Conservation (phyloP, 495 filamentous ascomycete species). For the Xylaria sp. region DNA sequence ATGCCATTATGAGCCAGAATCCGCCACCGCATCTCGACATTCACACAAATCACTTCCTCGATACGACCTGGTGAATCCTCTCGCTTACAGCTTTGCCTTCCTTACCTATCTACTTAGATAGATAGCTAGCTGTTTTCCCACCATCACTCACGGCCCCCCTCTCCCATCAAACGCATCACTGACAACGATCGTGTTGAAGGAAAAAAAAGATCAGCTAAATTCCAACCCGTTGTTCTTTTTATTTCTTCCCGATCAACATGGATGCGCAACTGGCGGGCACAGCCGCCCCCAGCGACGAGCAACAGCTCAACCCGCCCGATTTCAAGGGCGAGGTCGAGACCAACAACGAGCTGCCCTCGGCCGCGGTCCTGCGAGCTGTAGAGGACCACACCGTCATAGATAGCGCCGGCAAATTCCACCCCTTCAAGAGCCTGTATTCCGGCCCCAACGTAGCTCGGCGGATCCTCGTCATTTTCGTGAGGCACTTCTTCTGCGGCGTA, state of each 20-base stretch:
- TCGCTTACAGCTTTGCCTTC: neutral
- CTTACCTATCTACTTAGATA: neutral
- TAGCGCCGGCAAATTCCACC: conserved; percentile 62
- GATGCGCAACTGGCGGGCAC: neutral
- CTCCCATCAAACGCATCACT: neutral
- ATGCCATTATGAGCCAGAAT: neutral
- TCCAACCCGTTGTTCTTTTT: neutral
- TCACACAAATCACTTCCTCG: neutral
- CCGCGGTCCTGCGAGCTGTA: conserved; percentile 55
- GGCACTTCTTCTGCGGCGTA: conserved; percentile 92
- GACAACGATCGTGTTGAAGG: too few species aligned
- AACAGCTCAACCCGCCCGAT: conserved; percentile 41
- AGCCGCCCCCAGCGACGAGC: neutral
- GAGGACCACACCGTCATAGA: conserved; percentile 69
- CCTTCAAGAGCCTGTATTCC: conserved; percentile 73
- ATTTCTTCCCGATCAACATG: neutral
- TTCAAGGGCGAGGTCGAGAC: conserved; percentile 56
- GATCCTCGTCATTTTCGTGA: conserved; percentile 79
- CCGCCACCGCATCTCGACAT: neutral
- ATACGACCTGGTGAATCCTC: neutral
- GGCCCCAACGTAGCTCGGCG: conserved; percentile 60
- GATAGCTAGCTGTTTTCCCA: too few species aligned
- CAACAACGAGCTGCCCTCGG: conserved; percentile 60
- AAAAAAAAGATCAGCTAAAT: neutral
- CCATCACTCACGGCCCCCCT: neutral